Evolutionary conservation across 805 yeast genomes (phyloP), one percentile per base, ranked within the genome.

Genomic region (Ogataea degrootiae): DNA sequence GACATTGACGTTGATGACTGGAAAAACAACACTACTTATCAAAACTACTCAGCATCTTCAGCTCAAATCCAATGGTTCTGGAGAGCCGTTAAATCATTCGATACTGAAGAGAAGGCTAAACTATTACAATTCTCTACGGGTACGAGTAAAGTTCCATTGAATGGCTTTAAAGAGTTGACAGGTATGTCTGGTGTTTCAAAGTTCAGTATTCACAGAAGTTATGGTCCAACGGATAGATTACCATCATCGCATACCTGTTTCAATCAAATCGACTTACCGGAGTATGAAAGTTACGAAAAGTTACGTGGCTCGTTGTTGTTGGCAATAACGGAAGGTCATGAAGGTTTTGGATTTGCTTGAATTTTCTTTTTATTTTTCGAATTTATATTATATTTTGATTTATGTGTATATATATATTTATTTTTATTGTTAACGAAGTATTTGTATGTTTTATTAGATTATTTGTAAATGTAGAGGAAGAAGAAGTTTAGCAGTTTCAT

Each of bases 241-340:
- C 99, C 99, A 2, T 83, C 96, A 0, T 88, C 97, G 0, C 99
- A 94, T 63, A 94, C 98, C 3, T 44, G 99, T 67, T 92, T 91
- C 73, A 94, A 94, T 68, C 98, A 92, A 68, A 75, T 94, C 49
- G 96, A 89, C 63, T 70, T 94, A 45, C 99, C 99, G 0, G 94
- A 89, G 22, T 94, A 94, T 67, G 96, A 85, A 45, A 80, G 86
- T 6, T 94, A 92, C 63, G 96, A 89, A 47, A 82, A 87, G 19
- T 73, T 94, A 45, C 78, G 97, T 52, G 85, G 88, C 2, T 82
- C 94, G 1, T 66, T 94, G 52, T 68, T 91, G 54, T 64, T 87
- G 55, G 97, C 99, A 0, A 80, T 94, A 16, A 87, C 90, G 23
- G 99, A 94, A 67, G 98, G 98, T 17, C 85, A 87, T 59, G 97